phyloP scores from a whole-genome alignment of 1,284 basidiomycete genomes.

The Inonotus hispidus region DNA sequence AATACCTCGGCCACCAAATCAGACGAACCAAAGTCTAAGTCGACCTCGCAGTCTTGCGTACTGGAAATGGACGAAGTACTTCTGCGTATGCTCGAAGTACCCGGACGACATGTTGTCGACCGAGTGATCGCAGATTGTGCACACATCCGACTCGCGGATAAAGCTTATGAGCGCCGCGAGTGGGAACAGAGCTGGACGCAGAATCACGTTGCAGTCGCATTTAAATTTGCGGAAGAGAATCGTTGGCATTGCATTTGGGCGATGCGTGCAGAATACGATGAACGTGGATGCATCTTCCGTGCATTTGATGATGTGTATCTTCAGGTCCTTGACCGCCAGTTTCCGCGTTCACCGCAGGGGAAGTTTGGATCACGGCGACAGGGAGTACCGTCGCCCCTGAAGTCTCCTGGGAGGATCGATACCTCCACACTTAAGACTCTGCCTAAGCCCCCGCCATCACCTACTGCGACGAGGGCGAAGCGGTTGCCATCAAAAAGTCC shows the following conservation, averaged over 20 bases:
- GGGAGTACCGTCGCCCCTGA: neutral
- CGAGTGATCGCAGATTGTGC: conserved; percentile 47
- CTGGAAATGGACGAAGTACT: conserved; percentile 50
- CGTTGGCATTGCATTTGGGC: conserved; percentile 63
- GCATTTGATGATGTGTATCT: conserved; percentile 55
- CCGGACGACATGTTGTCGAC: conserved; percentile 32
- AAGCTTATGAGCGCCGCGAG: conserved; percentile 42
- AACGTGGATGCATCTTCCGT: conserved; percentile 44
- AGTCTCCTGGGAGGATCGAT: neutral
- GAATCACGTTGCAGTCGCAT: conserved; percentile 44
- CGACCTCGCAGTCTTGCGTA: conserved; percentile 18
- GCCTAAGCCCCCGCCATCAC: neutral
- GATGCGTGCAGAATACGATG: conserved; percentile 45
- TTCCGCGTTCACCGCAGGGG: conserved; percentile 17
- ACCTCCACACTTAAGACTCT: neutral
- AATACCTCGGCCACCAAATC: conserved; percentile 22
- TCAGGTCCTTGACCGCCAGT: conserved; percentile 12
- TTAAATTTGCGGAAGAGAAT: conserved; percentile 41
- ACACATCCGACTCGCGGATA: conserved; percentile 50
- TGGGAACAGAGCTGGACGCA: conserved; percentile 45
- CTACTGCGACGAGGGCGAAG: neutral
- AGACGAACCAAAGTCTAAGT: neutral
- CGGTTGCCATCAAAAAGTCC: neutral
- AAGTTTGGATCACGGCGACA: neutral
- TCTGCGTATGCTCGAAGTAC: conserved; percentile 35